Evolutionary conservation across 805 yeast genomes (phyloP).

Genomic region (Suhomyces prunicola): DNA sequence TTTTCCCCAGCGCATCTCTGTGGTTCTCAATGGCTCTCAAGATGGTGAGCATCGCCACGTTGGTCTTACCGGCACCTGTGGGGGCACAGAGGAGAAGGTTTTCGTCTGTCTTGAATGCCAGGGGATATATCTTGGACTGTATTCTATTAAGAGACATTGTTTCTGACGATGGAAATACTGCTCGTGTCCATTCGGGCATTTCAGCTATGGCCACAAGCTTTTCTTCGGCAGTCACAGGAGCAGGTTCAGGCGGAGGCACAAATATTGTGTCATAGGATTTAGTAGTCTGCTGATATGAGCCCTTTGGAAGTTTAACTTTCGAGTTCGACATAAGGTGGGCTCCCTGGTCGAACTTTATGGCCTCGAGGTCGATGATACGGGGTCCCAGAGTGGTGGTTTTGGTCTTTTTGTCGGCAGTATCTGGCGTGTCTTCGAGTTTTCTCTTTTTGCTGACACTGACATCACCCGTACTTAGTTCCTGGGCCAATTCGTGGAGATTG

Average conservation of each 20-base stretch:
- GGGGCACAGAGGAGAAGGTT: constrained; percentile 92
- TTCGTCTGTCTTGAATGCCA: constrained; percentile 68
- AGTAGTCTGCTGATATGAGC: constrained; percentile 73
- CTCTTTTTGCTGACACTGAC: constrained; percentile 18
- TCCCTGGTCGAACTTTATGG: constrained; percentile 69
- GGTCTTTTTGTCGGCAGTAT: constrained; percentile 10
- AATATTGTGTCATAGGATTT: constrained; percentile 82
- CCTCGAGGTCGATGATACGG: constrained; percentile 57
- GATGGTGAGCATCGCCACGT: constrained; percentile 85
- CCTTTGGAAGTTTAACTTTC: constrained; percentile 73
- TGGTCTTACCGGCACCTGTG: constrained; percentile 98
- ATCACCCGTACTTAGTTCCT: constrained; percentile 28
- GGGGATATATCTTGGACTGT: constrained; percentile 78
- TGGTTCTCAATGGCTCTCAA: constrained; percentile 58
- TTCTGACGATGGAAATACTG: constrained; percentile 67
- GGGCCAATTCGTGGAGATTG: constrained; percentile 40
- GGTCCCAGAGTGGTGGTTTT: constrained; percentile 37
- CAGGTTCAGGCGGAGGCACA: constrained; percentile 75
- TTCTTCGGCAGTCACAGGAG: constrained; percentile 41
- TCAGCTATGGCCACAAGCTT: constrained; percentile 53
- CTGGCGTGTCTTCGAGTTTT: constrained; percentile 9
- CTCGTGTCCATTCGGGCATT: constrained; percentile 80
- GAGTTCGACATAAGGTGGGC: constrained; percentile 62
- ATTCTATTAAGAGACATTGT: constrained; percentile 70
- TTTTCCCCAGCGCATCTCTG: constrained; percentile 45